Evolutionary conservation across 1,139 yeast genomes (phyloP).

Genomic region (Candida pseudoviswanathii): DNA sequence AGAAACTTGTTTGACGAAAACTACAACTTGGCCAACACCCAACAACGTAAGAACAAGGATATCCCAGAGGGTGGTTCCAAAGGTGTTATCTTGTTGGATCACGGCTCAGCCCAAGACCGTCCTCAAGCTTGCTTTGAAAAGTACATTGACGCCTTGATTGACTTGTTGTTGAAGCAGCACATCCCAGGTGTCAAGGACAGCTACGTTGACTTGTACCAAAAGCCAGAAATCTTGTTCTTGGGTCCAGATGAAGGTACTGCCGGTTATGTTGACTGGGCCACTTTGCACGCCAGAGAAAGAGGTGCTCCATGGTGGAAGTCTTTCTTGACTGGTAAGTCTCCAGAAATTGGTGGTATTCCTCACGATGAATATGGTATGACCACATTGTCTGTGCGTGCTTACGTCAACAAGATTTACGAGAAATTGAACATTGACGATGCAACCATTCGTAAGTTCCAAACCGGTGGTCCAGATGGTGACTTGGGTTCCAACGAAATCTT

Average conservation of each 20-base stretch:
- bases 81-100: conserved; percentile 89
- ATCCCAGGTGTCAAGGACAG: conserved; percentile 81
- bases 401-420: conserved; percentile 85
- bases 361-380: conserved; percentile 99
- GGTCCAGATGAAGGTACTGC: conserved; percentile 99
- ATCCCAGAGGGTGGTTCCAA: conserved; percentile 99
- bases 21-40: conserved; percentile 93
- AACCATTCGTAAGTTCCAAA: conserved; percentile 77
- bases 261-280: conserved; percentile 97
- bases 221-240: conserved; percentile 89
- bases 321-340: conserved; percentile 94
- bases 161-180: conserved; percentile 73
- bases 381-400: conserved; percentile 89
- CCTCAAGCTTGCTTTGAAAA: conserved; percentile 89
- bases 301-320: conserved; percentile 99
- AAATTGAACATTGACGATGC: conserved; percentile 64
- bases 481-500: conserved; percentile 94
- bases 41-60: conserved; percentile 95
- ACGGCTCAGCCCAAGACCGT: conserved; percentile 76
- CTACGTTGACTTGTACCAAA: conserved; percentile 80
- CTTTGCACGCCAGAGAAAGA: conserved; percentile 86
- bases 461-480: conserved; percentile 99
- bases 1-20: conserved; percentile 94
- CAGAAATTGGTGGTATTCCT: conserved; percentile 93
- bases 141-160: conserved; percentile 89